These are phyloP conservation scores for Boletus rubescentipes DNA, from an alignment of 768 basidiomycete species.

Conservation along the genomic window DNA sequence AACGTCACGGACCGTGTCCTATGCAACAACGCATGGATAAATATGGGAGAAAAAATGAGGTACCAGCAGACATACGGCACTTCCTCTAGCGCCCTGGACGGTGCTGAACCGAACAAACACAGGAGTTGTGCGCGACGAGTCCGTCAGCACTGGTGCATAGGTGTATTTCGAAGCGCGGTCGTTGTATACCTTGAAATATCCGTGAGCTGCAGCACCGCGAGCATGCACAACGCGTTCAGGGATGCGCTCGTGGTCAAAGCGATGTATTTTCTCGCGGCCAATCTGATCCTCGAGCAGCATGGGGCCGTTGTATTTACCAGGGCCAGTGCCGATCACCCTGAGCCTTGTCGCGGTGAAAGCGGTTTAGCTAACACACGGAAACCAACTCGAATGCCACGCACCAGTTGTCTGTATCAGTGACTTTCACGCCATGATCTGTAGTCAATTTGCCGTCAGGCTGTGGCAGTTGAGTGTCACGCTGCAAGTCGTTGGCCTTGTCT, in stretches of 20 bases:
- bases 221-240: slow-evolving; percentile 80
- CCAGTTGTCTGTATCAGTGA: slow-evolving; percentile 69
- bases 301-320: slow-evolving; percentile 56
- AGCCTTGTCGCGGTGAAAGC: slow-evolving; percentile 42
- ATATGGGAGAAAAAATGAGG: not conserved
- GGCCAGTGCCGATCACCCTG: slow-evolving; percentile 40
- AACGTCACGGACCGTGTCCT: slow-evolving; percentile 81
- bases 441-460: slow-evolving; percentile 37
- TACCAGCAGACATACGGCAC: slow-evolving; percentile 53
- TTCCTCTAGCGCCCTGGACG: slow-evolving; percentile 79
- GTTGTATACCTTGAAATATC: slow-evolving; percentile 75
- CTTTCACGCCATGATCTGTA: slow-evolving; percentile 59
- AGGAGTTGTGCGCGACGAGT: slow-evolving; percentile 69
- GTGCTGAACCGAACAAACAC: slow-evolving; percentile 85
- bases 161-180: slow-evolving; percentile 70
- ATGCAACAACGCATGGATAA: not conserved
- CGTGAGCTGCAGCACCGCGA: slow-evolving; percentile 77
- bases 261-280: slow-evolving; percentile 70
- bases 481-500: slow-evolving; percentile 24
- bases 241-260: slow-evolving; percentile 88
- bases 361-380: slow-evolving; percentile 6
- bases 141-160: slow-evolving; percentile 67
- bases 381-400: slow-evolving; percentile 18
- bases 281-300: slow-evolving; percentile 78
- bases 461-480: slow-evolving; percentile 19